Evolutionary conservation across 208 protist species (phyloP).

Genomic region (Leishmania tropica): DNA sequence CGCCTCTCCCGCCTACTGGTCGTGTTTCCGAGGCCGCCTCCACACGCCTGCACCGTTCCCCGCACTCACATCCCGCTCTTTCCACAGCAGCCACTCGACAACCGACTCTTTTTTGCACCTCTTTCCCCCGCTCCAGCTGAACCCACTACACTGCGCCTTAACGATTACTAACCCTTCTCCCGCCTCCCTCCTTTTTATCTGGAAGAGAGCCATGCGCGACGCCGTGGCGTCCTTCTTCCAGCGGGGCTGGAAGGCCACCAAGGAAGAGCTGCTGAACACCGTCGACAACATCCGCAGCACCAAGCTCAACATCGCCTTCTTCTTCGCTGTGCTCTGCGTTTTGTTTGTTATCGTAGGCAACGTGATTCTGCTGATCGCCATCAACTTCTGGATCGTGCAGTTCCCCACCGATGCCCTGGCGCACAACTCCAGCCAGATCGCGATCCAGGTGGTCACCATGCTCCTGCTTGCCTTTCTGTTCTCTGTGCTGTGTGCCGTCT

Average conservation of each 20-base stretch:
- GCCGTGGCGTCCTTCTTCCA: conserved; percentile 8
- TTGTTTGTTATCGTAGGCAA: conserved; percentile 75
- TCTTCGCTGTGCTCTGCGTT: conserved; percentile 76
- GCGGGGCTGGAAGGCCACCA: conserved; percentile 23
- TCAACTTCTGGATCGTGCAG: conserved; percentile 78
- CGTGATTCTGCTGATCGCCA: conserved; percentile 67
- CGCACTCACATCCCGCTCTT: neutral
- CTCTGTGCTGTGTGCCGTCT: conserved; percentile 30
- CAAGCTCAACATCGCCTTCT: conserved; percentile 32
- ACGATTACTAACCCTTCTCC: neutral
- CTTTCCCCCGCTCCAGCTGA: neutral
- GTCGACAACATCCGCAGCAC: conserved; percentile 44
- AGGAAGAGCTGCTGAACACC: conserved; percentile 30
- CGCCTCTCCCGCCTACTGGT: no score
- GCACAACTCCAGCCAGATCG: conserved; percentile 68
- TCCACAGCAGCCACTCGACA: neutral
- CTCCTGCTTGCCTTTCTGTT: conserved; percentile 66
- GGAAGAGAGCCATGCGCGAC: neutral
- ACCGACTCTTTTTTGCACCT: neutral
- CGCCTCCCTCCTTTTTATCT: neutral
- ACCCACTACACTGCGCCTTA: neutral
- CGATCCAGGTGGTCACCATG: conserved; percentile 66
- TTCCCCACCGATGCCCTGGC: conserved; percentile 40
- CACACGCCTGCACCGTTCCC: neutral
- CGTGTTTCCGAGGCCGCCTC: no score